Conservation (phyloP, 108 stramenopile genomes). For the Ochromonas danica region DNA sequence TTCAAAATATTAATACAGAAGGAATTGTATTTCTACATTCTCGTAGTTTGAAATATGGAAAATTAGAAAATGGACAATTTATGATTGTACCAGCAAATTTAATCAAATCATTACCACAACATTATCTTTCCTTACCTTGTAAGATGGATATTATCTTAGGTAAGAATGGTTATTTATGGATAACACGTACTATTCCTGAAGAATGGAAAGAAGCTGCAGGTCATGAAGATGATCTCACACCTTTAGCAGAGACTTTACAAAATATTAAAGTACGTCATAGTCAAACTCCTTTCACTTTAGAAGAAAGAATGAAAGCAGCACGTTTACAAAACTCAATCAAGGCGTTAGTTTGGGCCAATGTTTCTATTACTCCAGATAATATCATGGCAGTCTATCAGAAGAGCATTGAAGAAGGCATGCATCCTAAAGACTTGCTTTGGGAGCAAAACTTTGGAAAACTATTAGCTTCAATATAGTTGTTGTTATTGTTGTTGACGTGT, state of each 20-base stretch:
- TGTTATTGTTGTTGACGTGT: no score
- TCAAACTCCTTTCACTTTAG: neutral
- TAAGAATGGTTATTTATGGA: slow-evolving; percentile 22
- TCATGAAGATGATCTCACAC: neutral
- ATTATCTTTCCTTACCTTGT: slow-evolving; percentile 23
- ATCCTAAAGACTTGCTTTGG: no score
- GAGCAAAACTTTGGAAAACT: no score
- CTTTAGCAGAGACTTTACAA: neutral
- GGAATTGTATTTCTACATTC: neutral
- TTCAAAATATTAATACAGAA: slow-evolving; percentile 4
- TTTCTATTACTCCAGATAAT: neutral
- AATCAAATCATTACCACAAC: slow-evolving; percentile 24
- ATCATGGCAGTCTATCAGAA: neutral
- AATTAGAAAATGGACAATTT: slow-evolving; percentile 24
- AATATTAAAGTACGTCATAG: neutral
- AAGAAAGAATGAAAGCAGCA: neutral
- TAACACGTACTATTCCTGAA: neutral
- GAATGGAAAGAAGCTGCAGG: neutral
- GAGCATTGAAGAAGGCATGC: neutral
- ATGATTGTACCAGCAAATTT: neutral
- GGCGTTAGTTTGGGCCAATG: neutral
- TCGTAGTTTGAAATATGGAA: slow-evolving; percentile 14
- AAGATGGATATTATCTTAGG: slow-evolving; percentile 23
- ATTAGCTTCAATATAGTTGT: no score
- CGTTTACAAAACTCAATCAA: neutral